phyloP scores from a whole-genome alignment of 768 basidiomycete species.

The Russula foetens region DNA sequence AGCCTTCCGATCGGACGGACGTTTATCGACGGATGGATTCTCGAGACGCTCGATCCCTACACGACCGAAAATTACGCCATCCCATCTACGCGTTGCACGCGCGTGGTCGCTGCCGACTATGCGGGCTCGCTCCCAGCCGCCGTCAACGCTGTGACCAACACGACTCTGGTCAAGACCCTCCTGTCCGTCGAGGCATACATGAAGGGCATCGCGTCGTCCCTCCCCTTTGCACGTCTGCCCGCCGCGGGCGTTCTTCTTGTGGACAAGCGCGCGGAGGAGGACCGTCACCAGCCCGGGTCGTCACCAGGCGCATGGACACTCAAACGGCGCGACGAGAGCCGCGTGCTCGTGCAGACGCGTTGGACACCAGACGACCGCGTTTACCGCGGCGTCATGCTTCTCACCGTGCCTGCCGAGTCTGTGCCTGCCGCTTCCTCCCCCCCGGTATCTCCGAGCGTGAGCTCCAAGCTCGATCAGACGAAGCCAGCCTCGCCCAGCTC shows the following conservation, averaged over 20 bases:
- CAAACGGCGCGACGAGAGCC: conserved; percentile 48
- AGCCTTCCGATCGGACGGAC: conserved; percentile 68
- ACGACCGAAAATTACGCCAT: conserved; percentile 90
- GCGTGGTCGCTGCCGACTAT: conserved; percentile 79
- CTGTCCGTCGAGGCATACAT: conserved; percentile 67
- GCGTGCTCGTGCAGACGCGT: conserved; percentile 46
- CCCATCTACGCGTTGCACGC: conserved; percentile 83
- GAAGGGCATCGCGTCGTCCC: conserved; percentile 52
- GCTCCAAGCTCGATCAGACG: conserved; percentile 2
- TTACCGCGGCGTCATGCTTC: conserved; percentile 44
- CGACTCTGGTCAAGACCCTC: conserved; percentile 62
- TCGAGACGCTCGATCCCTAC: conserved; percentile 95
- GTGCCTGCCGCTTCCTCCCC: conserved; percentile 6
- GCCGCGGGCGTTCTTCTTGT: conserved; percentile 50
- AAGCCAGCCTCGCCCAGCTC: neutral
- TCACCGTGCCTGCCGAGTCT: conserved; percentile 28
- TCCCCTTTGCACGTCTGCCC: conserved; percentile 66
- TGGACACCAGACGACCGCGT: conserved; percentile 44
- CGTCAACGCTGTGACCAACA: conserved; percentile 80
- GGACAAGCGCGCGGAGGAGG: conserved; percentile 44
- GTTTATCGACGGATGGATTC: conserved; percentile 88
- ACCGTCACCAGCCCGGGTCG: conserved; percentile 3
- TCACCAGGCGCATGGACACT: conserved; percentile 46
- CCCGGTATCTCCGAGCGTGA: conserved; percentile 7
- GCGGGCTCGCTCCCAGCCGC: conserved; percentile 79